phyloP scores from a whole-genome alignment of 257 asterid species.

The Capsicum pubescens region DNA sequence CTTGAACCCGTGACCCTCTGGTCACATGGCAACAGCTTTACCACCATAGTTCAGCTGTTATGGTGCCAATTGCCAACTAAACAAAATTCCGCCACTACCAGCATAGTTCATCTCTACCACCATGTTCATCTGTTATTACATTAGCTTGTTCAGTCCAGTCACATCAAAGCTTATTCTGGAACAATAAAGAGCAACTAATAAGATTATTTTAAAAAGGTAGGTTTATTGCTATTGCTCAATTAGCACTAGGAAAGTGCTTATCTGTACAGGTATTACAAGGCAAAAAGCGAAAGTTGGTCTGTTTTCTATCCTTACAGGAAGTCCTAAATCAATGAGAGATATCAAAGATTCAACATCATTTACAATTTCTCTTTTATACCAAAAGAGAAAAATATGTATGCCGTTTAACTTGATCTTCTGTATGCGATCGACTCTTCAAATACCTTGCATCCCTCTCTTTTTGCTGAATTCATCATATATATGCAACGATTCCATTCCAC shows the following conservation, averaged over 20 bases:
- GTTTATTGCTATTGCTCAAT: background rate
- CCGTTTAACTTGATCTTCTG: background rate
- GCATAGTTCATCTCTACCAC: background rate
- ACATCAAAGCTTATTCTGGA: background rate
- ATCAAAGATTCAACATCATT: background rate
- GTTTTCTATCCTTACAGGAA: background rate
- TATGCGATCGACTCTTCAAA: background rate
- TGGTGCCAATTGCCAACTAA: background rate
- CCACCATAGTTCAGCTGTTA: too few species aligned
- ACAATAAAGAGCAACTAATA: background rate
- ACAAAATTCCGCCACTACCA: background rate
- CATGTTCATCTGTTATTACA: background rate
- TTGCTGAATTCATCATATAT: background rate
- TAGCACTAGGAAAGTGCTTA: background rate
- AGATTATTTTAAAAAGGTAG: background rate
- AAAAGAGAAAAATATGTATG: background rate
- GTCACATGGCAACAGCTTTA: too few species aligned
- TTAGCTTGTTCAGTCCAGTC: background rate
- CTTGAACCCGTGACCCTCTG: too few species aligned
- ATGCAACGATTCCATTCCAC: background rate
- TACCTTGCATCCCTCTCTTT: background rate
- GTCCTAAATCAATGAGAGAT: background rate
- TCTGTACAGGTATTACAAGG: conserved; percentile 1
- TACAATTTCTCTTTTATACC: background rate
- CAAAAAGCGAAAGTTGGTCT: background rate